Evolutionary conservation across 2,329 filamentous ascomycete species (phyloP).

Genomic region (Neofusicoccum kwambonambiense): DNA sequence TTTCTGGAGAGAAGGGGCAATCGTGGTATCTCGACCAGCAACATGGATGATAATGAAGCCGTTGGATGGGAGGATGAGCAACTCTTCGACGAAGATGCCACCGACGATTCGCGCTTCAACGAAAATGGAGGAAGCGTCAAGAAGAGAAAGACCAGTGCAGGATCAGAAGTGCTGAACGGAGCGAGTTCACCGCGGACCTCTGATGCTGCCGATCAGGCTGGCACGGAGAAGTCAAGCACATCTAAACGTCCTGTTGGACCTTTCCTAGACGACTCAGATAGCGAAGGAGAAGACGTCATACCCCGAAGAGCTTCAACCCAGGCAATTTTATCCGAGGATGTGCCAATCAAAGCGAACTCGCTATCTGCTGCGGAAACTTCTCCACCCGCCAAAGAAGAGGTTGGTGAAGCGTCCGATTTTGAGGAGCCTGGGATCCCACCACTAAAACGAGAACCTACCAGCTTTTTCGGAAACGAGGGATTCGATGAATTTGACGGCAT

Average conservation of each 20-base stretch:
- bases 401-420: background rate
- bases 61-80: slow-evolving; percentile 33
- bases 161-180: slow-evolving; percentile 39
- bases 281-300: slow-evolving; percentile 45
- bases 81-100: slow-evolving; percentile 20
- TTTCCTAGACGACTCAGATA: slow-evolving; percentile 71
- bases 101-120: slow-evolving; percentile 40
- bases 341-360: background rate
- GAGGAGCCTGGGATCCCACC: slow-evolving; percentile 21
- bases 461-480: slow-evolving; percentile 40
- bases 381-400: slow-evolving; percentile 4
- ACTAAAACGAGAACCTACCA: slow-evolving; percentile 51
- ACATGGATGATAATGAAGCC: slow-evolving; percentile 28
- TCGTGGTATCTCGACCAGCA: slow-evolving; percentile 19
- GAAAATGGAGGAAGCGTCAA: slow-evolving; percentile 45
- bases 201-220: background rate
- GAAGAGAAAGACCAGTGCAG: slow-evolving; percentile 37
- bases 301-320: background rate
- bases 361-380: background rate
- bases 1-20: slow-evolving; percentile 35
- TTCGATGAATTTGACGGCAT: slow-evolving; percentile 52
- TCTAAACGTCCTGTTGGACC: slow-evolving; percentile 52
- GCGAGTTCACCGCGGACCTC: slow-evolving; percentile 31
- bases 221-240: background rate
- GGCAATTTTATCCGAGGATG: background rate